Base-by-base conservation (phyloP, 139 green algal species). In the Tetradesmus obliquus region DNA sequence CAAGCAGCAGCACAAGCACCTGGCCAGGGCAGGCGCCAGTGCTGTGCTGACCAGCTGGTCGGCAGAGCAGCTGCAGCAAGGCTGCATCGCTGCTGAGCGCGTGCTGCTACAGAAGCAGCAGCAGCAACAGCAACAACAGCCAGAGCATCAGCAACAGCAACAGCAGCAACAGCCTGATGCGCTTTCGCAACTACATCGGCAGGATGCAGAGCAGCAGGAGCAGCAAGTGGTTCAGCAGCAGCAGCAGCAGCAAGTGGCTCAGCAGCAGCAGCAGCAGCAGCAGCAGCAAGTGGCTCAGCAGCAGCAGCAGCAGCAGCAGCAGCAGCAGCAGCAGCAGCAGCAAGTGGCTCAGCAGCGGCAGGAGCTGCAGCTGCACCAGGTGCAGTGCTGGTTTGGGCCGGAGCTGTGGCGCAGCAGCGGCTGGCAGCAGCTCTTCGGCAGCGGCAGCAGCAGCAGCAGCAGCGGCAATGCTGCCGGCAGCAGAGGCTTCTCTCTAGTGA, bases 401-500 rank as follows among this genome's bases (percentile, higher is more conserved):
- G 53, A 86, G 76, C 22, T 92, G 10, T 94, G 92, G 92, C 53
- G 87, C 72, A 87, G 72, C 20, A 74, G 72, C n/a, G 60, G 62
- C 55, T 87, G 89, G 88, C 87, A 80, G 72, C 82, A 82, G 22
- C 58, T 71, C 2, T 57, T 82, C 7, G 51, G 72, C 54, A 54
- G 62, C 19, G 22, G 60, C 54, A 82, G 66, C 87, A 60, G 60
- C 82, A 92, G 86, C 82, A 85, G 79, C 90, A 53, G 60, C 54
- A 82, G 66, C 87, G 53, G 60, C 82, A 92, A 0, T 45, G 32
- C 32, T 45, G 32, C 32, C 32, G 32, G 86, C 82, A 85, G 79
- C 90, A 51, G 85, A 8, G 66, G 66, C 83, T 80, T 54, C 84
- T 93, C 87, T 69, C 58, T 93, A 24, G 87, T 96, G 17, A 91